Evolutionary conservation across 139 green algal genomes (phyloP), one percentile per base, ranked within the genome.

Genomic region (Zygnema cylindricum): DNA sequence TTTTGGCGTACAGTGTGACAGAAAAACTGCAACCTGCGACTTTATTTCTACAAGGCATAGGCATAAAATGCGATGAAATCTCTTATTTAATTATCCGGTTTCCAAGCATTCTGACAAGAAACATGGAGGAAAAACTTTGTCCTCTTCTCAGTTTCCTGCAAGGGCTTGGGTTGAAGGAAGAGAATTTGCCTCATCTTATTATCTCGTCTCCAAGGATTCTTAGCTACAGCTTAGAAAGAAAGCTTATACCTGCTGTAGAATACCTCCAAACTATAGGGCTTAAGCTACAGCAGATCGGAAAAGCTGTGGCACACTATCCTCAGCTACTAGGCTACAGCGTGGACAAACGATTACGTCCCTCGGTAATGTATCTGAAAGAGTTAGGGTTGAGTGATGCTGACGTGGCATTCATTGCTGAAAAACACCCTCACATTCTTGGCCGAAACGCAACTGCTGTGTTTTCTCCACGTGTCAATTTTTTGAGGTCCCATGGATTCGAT

Each of bases 1-100:
- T 83, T 35, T 35, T 83, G 30, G 76, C 76, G n/a, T 83, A 83
- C 76, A 83, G 76, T 55, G 76, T 83, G 30, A n/a, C 76, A n/a
- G 76, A 83, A 2, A 83, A 83, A 54, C 76, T 83, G 41, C 76
- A 35, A n/a, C 76, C 76, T 69, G 76, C 76, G n/a, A 54, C 76
- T 49, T 32, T 69, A 54, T 83, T 49, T 54, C n/a, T 83, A 32
- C n/a, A 35, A 33, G n/a, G 3, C 21, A 16, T 83, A 40, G 76
- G 76, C 3, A 75, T 83, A 49, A 30, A n/a, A n/a, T 2, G n/a
- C 41, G n/a, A 33, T 3, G 76, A 83, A 49, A 49, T 83, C 76
- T 33, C 33, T 55, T 55, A 30, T 55, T 32, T 55, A 2, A 69
- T 83, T 55, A 30, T 55, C 41, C 76, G 49, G 1, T 83, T 83